phyloP scores from a whole-genome alignment of 768 basidiomycete species.

The Tylopilus sp. region DNA sequence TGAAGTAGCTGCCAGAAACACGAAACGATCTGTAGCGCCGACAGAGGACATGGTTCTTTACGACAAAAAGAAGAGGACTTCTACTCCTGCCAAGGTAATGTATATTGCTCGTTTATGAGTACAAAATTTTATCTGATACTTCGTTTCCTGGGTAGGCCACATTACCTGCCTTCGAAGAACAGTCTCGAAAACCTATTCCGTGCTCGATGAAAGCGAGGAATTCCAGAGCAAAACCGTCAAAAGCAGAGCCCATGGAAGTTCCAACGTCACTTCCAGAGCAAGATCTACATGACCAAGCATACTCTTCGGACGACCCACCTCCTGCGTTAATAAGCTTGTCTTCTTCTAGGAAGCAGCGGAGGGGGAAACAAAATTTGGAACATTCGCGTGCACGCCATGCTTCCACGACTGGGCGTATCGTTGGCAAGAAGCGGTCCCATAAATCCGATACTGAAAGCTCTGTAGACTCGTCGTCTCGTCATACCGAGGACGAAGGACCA shows the following conservation, averaged over 20 bases:
- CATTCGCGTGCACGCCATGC: slow-evolving; percentile 4
- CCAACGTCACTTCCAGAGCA: slow-evolving; percentile 63
- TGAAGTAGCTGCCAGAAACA: slow-evolving; percentile 22
- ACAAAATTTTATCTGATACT: background rate
- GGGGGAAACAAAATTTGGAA: background rate
- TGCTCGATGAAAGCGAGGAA: slow-evolving; percentile 10
- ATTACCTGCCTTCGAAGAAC: slow-evolving; percentile 1
- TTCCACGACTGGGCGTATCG: slow-evolving; percentile 5
- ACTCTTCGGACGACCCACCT: slow-evolving; percentile 8
- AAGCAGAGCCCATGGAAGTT: slow-evolving; percentile 36
- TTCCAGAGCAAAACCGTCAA: slow-evolving; percentile 9
- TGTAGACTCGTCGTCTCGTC: slow-evolving; percentile 10
- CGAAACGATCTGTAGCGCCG: slow-evolving; percentile 2
- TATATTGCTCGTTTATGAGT: background rate
- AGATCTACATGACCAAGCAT: slow-evolving; percentile 30
- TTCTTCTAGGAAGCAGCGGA: slow-evolving; percentile 9
- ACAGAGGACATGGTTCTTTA: background rate
- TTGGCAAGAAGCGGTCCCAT: slow-evolving; percentile 20
- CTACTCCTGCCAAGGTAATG: slow-evolving; percentile 19
- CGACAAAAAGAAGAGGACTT: slow-evolving; percentile 5
- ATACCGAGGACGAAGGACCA: slow-evolving; percentile 30
- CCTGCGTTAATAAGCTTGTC: background rate
- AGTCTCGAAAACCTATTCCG: slow-evolving; percentile 8
- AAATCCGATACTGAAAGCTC: slow-evolving; percentile 27
- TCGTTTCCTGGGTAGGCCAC: slow-evolving; percentile 3